phyloP scores from a whole-genome alignment of 768 basidiomycete species.

The Mycena epipterygia region DNA sequence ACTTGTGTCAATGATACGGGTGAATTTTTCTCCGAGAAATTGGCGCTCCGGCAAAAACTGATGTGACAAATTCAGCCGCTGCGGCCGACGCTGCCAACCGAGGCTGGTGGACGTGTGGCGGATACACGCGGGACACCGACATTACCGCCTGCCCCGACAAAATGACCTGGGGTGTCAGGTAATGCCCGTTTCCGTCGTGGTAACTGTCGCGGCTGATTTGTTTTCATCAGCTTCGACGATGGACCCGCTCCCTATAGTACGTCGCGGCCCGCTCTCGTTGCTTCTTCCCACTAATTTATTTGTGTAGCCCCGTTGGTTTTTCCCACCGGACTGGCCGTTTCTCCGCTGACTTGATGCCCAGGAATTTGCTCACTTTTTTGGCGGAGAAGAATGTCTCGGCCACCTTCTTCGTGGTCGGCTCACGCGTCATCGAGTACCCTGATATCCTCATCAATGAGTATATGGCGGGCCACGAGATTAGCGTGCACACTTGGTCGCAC shows the following conservation, averaged over 20 bases:
- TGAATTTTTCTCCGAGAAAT: background rate
- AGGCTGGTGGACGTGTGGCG: slow-evolving; percentile 96
- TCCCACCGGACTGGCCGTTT: too few relatives aligned
- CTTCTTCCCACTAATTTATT: slow-evolving; percentile 5
- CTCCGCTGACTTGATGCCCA: slow-evolving; percentile 29
- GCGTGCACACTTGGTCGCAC: slow-evolving; percentile 95
- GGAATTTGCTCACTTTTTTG: slow-evolving; percentile 82
- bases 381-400: slow-evolving; percentile 71
- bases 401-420: slow-evolving; percentile 94
- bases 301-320: slow-evolving; percentile 42
- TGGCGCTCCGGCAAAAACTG: slow-evolving; percentile 3
- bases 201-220: slow-evolving; percentile 19
- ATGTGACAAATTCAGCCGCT: slow-evolving; percentile 45
- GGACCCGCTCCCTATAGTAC: slow-evolving; percentile 85
- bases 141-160: slow-evolving; percentile 78
- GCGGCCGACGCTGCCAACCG: slow-evolving; percentile 69
- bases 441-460: slow-evolving; percentile 83
- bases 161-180: slow-evolving; percentile 77
- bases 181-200: slow-evolving; percentile 45
- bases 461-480: slow-evolving; percentile 84
- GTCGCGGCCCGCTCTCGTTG: slow-evolving; percentile 20
- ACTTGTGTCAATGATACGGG: slow-evolving; percentile 68
- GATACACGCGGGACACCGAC: slow-evolving; percentile 70
- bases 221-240: slow-evolving; percentile 76
- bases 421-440: slow-evolving; percentile 86